Evolutionary conservation across 106 monocot species (phyloP), one percentile per base, ranked within the genome.

Genomic region (Phalaenopsis aphrodite): DNA sequence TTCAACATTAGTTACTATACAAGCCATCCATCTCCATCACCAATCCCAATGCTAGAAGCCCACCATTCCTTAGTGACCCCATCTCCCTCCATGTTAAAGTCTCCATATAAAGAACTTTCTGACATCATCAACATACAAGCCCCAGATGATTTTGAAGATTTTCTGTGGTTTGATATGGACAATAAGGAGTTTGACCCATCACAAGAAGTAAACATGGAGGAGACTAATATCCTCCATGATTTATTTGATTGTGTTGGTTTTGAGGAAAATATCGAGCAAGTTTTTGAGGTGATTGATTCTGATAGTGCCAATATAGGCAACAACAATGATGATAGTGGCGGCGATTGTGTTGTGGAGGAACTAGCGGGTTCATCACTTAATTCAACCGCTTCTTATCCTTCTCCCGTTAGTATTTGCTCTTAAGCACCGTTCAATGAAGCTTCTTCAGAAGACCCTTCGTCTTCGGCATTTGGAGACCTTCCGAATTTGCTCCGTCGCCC

Each of bases 1-100:
- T 98, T 98, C 43, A 89, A 92, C 79, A 80, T 85, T 45, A 98
- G 85, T 80, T 74, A 78, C 81, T 98, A 98, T 78, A 8, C 84
- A 4, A 24, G 45, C 41, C 14, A 57, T 18, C 57, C 2, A 19
- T 17, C 56, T 8, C 56, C 55, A 4, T 56, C 9, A 5, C 30
- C 48, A 11, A 19, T 46, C 2, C 61, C 73, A 24, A 16, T 41
- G 12, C 72, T 15, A 17, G 74, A 74, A 5, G 1, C 12, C 43
- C 11, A 74, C 2, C 4, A 30, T 2, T 38, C 74, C 41, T 4
- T 14, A 19, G 15, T 69, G 15, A 69, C n/a, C 39, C 36, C 69
- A 8, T 39, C 69, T 39, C 39, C 39, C 38, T 36, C 69, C 15
- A 14, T 4, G 14, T 12, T 36, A 14, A 39, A 38, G 38, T 12